Percentiles rank a stretch among this genome's conserved stretches.
Conservation (phyloP, 2,329 filamentous ascomycete species). For the Septoria linicola region DNA sequence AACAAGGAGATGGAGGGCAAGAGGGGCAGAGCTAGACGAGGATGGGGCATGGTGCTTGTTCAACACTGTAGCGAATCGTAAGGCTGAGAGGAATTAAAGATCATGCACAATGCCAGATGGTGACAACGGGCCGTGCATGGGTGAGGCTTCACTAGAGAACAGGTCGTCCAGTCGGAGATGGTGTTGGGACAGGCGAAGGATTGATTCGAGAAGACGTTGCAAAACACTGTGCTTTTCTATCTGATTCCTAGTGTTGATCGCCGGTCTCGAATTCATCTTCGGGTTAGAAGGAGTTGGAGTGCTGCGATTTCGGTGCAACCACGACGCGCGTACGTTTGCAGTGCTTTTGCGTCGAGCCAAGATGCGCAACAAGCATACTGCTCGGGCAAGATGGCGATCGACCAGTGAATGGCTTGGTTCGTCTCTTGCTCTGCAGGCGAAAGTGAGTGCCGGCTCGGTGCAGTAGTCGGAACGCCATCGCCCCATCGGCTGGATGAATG, state of each 20-base stretch:
- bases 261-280: not conserved
- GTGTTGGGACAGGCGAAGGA: slow-evolving; percentile 6
- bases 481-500: not conserved
- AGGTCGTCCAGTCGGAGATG: not conserved
- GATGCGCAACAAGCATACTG: too few species aligned
- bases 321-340: not conserved
- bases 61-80: slow-evolving; percentile 1
- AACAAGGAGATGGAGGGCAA: too few species aligned
- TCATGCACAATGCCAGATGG: not conserved
- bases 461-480: slow-evolving; percentile 5
- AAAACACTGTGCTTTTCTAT: too few species aligned
- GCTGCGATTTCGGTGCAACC: too few species aligned
- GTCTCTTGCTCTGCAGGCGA: too few species aligned
- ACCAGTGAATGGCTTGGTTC: too few species aligned
- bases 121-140: slow-evolving; percentile 7
- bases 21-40: not conserved
- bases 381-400: too few species aligned
- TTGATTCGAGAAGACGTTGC: slow-evolving; percentile 4
- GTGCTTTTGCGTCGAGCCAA: too few species aligned
- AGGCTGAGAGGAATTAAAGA: slow-evolving; percentile 3
- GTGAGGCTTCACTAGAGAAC: not conserved
- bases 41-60: slow-evolving; percentile 7
- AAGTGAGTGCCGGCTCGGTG: not conserved
- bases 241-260: too few species aligned
- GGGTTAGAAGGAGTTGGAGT: not conserved